Base-by-base conservation (phyloP, 2,329 filamentous ascomycete species). In the Stagonosporopsis cucurbitacearum region DNA sequence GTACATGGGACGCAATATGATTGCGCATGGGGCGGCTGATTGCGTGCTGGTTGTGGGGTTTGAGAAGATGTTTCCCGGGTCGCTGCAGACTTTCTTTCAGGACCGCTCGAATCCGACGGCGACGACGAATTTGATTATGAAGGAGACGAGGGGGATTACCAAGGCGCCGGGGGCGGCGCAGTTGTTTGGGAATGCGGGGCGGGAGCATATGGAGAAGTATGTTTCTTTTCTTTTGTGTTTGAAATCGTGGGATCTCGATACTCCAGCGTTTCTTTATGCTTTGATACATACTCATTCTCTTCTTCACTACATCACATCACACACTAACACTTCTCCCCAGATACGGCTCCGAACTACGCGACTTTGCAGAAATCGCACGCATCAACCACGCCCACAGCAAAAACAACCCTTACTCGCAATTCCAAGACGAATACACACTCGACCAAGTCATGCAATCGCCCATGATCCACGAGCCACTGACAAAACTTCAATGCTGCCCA, bases 401-500 rank as follows among this genome's bases (percentile, higher is more conserved):
- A 75, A 86, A 89, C 65, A 98, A 98, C 82, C 94, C 94, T 9
- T 99, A 99, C 82, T 94, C 92, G n/a, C 94, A 98, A 78, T 98
- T 99, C 83, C 89, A 89, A 70, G 86, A 96, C 70, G 91, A 94
- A 73, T 98, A 98, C 81, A 90, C 90, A 0, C 86, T 88, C 36
- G 90, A 96, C 28, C 88, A 98, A 77, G 83, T 98, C 73, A 77
- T 91, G 72, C 81, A 88, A 33, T 80, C 91, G 0, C 82, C 91
- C 57, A 90, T 87, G 83, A 91, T 98, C 76, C 87, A 91, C 78
- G 86, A 86, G 62, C 94, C 94, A 15, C 84, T 98, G 52, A 98
- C 95, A 55, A 98, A 97, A 79, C 87, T 98, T n/a, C 95, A 98
- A 80, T 98, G 94, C 84, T 97, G 94, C 78, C 94, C 95, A 1